Conservation (phyloP, 2,329 filamentous ascomycete species). For the Alternaria sp. region DNA sequence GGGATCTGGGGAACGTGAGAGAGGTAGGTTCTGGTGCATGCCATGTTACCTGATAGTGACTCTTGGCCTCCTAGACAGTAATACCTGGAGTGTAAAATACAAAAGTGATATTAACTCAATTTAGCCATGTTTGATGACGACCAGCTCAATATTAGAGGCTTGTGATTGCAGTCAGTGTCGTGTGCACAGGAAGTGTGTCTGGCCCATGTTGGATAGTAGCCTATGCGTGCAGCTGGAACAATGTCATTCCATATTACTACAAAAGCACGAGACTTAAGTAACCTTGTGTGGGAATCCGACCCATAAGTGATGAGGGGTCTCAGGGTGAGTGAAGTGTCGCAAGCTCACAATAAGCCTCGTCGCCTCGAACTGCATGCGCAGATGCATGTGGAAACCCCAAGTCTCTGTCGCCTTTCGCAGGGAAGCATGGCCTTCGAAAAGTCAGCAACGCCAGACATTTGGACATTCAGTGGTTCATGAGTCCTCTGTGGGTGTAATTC, state of each 20-base stretch:
- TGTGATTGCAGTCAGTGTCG: constrained; percentile 15
- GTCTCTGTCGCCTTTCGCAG: constrained; percentile 17
- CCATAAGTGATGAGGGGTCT: constrained; percentile 9
- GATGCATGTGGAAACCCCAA: constrained; percentile 4
- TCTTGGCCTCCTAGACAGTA: constrained; percentile 12
- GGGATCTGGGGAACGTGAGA: constrained; percentile 22
- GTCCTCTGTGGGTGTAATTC: background rate
- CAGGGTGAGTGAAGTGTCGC: constrained; percentile 6
- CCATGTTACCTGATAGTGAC: constrained; percentile 11
- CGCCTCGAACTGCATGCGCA: constrained; percentile 1
- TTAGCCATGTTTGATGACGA: constrained; percentile 8
- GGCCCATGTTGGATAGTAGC: constrained; percentile 5
- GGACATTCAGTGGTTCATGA: constrained; percentile 11
- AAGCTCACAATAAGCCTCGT: constrained; percentile 2
- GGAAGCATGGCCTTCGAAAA: constrained; percentile 15
- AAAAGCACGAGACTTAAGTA: background rate
- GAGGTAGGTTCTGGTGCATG: constrained; percentile 8
- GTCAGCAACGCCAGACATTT: constrained; percentile 23
- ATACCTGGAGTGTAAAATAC: constrained; percentile 8
- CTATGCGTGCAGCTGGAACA: background rate
- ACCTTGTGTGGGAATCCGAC: constrained; percentile 10
- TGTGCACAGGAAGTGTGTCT: background rate
- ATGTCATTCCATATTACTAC: background rate
- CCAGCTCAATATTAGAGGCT: constrained; percentile 17
- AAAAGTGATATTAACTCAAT: constrained; percentile 7